These are phyloP conservation scores for Sergeia podlipaevii DNA, from an alignment of 208 protist genomes.

Conservation along the genomic window DNA sequence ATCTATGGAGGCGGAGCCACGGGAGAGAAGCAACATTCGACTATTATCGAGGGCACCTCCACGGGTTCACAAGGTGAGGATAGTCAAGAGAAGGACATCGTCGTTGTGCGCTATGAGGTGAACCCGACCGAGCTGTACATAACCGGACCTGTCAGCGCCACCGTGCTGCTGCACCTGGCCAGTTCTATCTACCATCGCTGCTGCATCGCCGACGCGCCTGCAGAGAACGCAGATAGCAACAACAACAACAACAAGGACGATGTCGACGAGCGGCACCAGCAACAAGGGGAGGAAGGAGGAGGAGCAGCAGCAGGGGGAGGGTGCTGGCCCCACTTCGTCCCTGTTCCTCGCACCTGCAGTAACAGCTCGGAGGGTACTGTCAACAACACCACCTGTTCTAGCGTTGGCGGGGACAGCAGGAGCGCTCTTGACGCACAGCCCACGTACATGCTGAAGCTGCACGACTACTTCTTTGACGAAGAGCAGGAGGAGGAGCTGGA, in stretches of 20 bases:
- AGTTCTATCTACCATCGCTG: conserved; percentile 42
- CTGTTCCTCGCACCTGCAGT: conserved; percentile 5
- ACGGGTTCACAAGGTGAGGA: too few species aligned
- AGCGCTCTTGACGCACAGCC: not conserved
- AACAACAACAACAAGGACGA: not conserved
- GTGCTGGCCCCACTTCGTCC: conserved; percentile 13
- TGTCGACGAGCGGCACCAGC: not conserved
- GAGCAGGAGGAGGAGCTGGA: conserved; percentile 42
- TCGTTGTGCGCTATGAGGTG: conserved; percentile 59
- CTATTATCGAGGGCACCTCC: too few species aligned
- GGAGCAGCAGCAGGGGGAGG: not conserved
- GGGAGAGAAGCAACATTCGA: too few species aligned
- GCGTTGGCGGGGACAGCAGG: not conserved
- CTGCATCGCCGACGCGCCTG: conserved; percentile 6
- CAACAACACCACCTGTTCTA: not conserved
- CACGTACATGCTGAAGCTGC: conserved; percentile 39
- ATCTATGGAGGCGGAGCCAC: too few species aligned
- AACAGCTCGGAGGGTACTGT: not conserved
- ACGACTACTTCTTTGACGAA: conserved; percentile 35
- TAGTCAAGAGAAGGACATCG: conserved; percentile 14
- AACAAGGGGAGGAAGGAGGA: not conserved
- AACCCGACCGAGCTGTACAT: conserved; percentile 49
- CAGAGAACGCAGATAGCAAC: not conserved
- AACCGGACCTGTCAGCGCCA: conserved; percentile 25
- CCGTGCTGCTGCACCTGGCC: conserved; percentile 41